A percentile compares a stretch with the other conserved stretches of the same genome.
These are phyloP conservation scores for Leucosporidium yakuticum DNA, from an alignment of 768 basidiomycete species.

Conservation along the genomic window DNA sequence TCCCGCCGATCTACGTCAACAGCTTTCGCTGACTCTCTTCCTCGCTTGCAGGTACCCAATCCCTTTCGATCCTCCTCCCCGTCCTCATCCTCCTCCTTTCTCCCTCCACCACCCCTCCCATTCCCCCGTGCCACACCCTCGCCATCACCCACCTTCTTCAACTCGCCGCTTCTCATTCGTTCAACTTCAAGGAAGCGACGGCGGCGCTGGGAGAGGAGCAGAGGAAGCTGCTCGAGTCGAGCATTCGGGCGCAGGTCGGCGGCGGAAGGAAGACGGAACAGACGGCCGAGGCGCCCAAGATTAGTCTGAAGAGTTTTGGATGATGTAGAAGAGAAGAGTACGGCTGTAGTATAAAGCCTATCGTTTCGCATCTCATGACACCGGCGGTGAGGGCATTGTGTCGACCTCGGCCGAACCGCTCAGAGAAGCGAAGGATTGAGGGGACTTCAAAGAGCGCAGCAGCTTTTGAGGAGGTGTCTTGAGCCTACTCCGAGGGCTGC, in stretches of 20 bases:
- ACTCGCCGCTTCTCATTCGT: slow-evolving; percentile 65
- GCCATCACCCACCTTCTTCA: slow-evolving; percentile 63
- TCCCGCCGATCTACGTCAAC: neutral
- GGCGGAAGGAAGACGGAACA: neutral
- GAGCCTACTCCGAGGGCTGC: too few species aligned
- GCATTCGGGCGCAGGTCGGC: slow-evolving; percentile 53
- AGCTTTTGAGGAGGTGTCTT: too few species aligned
- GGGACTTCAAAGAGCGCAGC: too few species aligned
- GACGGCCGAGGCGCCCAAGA: slow-evolving; percentile 12
- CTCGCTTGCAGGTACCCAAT: slow-evolving; percentile 19
- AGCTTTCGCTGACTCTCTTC: neutral
- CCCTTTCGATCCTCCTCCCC: slow-evolving; percentile 13
- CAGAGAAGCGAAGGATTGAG: too few species aligned
- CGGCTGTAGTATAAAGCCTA: too few species aligned
- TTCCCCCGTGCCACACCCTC: slow-evolving; percentile 52
- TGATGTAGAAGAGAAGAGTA: neutral
- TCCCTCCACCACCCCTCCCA: slow-evolving; percentile 47
- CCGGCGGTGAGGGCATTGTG: too few species aligned
- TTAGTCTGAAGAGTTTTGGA: slow-evolving; percentile 24
- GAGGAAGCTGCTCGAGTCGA: slow-evolving; percentile 64
- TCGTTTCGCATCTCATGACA: too few species aligned
- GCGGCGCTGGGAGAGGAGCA: slow-evolving; percentile 56
- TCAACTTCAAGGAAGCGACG: slow-evolving; percentile 78
- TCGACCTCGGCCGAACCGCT: too few species aligned
- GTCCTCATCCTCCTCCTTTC: slow-evolving; percentile 56